Evolutionary conservation across 1,139 yeast species (phyloP).

Genomic region (Taphrina communis): DNA sequence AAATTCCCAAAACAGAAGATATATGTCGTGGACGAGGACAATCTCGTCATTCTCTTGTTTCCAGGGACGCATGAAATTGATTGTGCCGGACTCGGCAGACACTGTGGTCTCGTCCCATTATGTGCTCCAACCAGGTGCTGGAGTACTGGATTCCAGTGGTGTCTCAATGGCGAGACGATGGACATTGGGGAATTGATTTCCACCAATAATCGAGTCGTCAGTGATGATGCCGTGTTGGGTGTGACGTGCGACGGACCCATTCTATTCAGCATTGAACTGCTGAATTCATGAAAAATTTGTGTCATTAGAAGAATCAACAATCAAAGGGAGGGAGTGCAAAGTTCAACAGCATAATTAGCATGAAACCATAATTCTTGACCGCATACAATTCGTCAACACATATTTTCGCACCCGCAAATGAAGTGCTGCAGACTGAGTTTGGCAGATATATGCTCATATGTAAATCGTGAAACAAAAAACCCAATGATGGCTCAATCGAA

Average conservation of each 20-base stretch:
- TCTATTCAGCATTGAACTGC: conserved; percentile 17
- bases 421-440: not conserved
- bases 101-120: conserved; percentile 31
- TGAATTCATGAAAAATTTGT: not conserved
- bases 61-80: conserved; percentile 22
- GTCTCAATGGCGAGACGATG: conserved; percentile 33
- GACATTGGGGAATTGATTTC: conserved; percentile 29
- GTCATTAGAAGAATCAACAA: not conserved
- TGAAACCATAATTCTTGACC: not conserved
- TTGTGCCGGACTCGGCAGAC: conserved; percentile 25
- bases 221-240: conserved; percentile 8
- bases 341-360: not conserved
- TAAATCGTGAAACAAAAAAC: not conserved
- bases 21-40: conserved; percentile 17
- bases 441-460: not conserved
- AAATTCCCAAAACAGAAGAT: conserved; percentile 1
- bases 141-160: conserved; percentile 34
- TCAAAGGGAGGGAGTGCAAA: not conserved
- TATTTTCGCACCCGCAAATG: not conserved
- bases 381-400: too few relatives aligned
- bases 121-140: conserved; percentile 14
- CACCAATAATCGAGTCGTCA: conserved; percentile 34
- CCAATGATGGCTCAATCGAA: not conserved
- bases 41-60: conserved; percentile 23
- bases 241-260: conserved; percentile 27